phyloP scores from a whole-genome alignment of 2,329 filamentous ascomycete species.

The Cladosporium sp. region DNA sequence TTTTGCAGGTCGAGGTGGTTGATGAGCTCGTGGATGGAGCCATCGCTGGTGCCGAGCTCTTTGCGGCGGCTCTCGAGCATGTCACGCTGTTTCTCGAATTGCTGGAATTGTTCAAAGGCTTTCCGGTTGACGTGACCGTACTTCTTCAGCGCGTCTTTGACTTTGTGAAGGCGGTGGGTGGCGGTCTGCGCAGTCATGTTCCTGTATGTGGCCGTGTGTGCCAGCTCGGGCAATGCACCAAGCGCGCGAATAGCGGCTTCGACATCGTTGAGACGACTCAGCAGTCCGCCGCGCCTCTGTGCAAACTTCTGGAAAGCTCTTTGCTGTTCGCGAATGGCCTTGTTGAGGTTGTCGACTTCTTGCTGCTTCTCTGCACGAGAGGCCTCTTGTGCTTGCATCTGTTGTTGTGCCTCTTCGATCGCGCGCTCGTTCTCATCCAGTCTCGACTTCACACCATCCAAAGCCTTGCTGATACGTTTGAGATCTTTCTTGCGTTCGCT shows the following conservation, averaged over 20 bases:
- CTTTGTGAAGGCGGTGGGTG: conserved; percentile 73
- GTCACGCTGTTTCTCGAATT: conserved; percentile 88
- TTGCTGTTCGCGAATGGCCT: conserved; percentile 77
- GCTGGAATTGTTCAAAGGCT: conserved; percentile 98
- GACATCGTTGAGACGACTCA: conserved; percentile 72
- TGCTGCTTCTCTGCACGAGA: conserved; percentile 61
- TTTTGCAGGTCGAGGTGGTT: conserved; percentile 90
- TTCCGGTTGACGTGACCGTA: conserved; percentile 99
- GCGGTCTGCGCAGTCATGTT: conserved; percentile 69
- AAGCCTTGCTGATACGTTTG: conserved; percentile 66
- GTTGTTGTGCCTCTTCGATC: conserved; percentile 57
- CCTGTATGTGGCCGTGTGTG: conserved; percentile 78
- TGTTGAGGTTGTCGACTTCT: conserved; percentile 69
- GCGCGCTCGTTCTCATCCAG: conserved; percentile 70
- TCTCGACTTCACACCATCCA: conserved; percentile 64
- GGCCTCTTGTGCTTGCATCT: conserved; percentile 58
- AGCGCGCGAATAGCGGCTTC: conserved; percentile 87
- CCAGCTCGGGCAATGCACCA: conserved; percentile 88
- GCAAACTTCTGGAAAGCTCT: conserved; percentile 89
- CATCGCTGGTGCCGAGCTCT: conserved; percentile 81
- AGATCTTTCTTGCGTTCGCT: conserved; percentile 78
- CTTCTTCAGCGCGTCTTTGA: conserved; percentile 90
- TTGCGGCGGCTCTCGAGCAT: conserved; percentile 76
- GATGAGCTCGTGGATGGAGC: conserved; percentile 87
- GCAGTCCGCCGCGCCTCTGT: conserved; percentile 77